Evolutionary conservation across 164 flowering plant genomes (phyloP).

Genomic region (Vitis cinerea): DNA sequence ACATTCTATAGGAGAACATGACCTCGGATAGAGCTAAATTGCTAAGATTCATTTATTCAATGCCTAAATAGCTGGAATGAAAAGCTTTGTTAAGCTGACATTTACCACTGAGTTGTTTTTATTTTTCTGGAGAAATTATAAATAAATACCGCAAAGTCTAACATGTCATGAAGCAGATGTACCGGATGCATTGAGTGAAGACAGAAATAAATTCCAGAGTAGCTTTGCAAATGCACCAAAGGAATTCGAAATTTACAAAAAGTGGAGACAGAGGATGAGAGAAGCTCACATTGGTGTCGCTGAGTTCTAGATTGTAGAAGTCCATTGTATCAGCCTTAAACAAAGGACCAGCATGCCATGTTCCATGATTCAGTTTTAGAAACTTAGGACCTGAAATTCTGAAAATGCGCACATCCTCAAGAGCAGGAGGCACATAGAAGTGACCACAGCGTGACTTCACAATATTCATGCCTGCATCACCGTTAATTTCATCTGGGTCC

Average conservation of each 20-base stretch:
- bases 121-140: too few species aligned
- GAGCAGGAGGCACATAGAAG: conserved; percentile 66
- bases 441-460: conserved; percentile 67
- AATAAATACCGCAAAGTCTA: too few species aligned
- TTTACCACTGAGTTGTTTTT: too few species aligned
- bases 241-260: background rate
- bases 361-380: conserved; percentile 78
- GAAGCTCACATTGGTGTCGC: conserved; percentile 81
- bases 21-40: too few species aligned
- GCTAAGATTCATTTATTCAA: too few species aligned
- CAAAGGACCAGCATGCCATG: conserved; percentile 98
- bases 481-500: conserved; percentile 24
- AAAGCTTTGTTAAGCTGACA: too few species aligned
- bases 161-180: background rate
- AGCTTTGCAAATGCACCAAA: background rate
- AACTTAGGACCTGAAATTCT: conserved; percentile 72
- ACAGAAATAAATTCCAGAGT: background rate
- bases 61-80: too few species aligned
- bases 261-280: background rate
- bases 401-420: conserved; percentile 64
- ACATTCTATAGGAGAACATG: too few species aligned
- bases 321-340: conserved; percentile 59
- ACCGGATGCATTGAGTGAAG: background rate
- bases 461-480: conserved; percentile 11
- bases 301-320: conserved; percentile 86